These are phyloP conservation scores for Gracilaria domingensis DNA, from an alignment of 23 red algal genomes.

Conservation along the genomic window DNA sequence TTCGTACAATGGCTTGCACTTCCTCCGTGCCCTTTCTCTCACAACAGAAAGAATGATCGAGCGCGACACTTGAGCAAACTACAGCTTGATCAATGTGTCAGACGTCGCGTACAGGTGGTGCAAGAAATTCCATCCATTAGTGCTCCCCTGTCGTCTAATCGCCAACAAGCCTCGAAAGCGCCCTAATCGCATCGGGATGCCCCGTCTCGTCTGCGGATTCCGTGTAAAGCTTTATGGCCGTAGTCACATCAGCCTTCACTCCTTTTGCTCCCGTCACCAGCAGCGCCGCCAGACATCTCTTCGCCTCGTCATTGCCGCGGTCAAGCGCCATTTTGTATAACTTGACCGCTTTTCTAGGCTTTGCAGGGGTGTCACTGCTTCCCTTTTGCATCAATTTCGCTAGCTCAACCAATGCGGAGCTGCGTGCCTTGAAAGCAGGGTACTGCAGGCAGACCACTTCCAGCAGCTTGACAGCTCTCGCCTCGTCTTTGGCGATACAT, in stretches of 20 bases:
- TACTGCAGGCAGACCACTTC: not conserved
- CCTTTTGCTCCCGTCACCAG: not conserved
- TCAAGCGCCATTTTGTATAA: conserved; percentile 36
- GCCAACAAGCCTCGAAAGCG: conserved; percentile 20
- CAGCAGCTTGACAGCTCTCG: not conserved
- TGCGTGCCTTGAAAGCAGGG: no score
- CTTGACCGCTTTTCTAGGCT: conserved; percentile 18
- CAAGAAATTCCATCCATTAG: not conserved
- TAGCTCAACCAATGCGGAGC: not conserved
- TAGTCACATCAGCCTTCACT: conserved; percentile 12
- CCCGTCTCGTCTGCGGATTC: conserved; percentile 5
- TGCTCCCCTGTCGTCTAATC: not conserved
- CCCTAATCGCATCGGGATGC: conserved; percentile 17
- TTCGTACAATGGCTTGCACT: no score
- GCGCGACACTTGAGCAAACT: no score
- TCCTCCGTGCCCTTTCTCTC: no score
- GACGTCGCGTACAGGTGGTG: no score
- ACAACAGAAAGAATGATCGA: no score
- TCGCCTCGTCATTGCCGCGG: conserved; percentile 17
- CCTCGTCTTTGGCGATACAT: conserved; percentile 1
- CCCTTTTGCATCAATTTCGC: not conserved
- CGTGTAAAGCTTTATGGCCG: conserved; percentile 17
- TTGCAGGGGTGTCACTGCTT: not conserved
- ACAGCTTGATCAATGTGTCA: no score
- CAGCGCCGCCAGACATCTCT: conserved; percentile 13